Percentiles rank a stretch among this genome's conserved stretches.
These are phyloP conservation scores for Capillidium heterosporum DNA, from an alignment of 371 early-diverging fungal genomes.

Conservation along the genomic window DNA sequence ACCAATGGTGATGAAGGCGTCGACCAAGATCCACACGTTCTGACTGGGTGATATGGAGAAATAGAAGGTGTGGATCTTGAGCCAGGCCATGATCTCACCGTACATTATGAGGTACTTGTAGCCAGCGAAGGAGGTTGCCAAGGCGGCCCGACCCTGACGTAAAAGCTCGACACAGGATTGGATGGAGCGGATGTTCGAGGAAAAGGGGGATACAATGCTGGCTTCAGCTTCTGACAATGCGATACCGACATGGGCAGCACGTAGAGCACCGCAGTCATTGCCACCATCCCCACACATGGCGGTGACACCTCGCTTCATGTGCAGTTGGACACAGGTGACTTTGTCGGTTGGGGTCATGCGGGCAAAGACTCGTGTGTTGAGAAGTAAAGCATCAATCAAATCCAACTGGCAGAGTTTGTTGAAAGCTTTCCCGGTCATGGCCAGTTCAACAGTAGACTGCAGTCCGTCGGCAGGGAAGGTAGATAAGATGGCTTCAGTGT, in stretches of 20 bases:
- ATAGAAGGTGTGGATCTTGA: slow-evolving; percentile 38
- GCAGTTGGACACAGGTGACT: slow-evolving; percentile 43
- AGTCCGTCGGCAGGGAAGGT: slow-evolving; percentile 11
- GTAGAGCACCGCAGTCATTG: slow-evolving; percentile 88
- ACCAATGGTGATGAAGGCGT: slow-evolving; percentile 42
- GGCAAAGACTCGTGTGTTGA: slow-evolving; percentile 49
- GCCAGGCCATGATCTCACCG: slow-evolving; percentile 53
- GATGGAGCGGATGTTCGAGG: slow-evolving; percentile 42
- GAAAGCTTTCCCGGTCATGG: slow-evolving; percentile 57
- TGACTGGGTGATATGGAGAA: slow-evolving; percentile 29
- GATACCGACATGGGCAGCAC: slow-evolving; percentile 79
- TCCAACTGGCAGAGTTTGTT: slow-evolving; percentile 12
- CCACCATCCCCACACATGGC: slow-evolving; percentile 94
- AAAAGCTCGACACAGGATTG: slow-evolving; percentile 52
- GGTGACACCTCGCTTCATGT: slow-evolving; percentile 53
- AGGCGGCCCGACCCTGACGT: slow-evolving; percentile 49
- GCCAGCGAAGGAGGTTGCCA: slow-evolving; percentile 54
- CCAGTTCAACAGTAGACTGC: slow-evolving; percentile 27
- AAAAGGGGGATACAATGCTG: slow-evolving; percentile 76
- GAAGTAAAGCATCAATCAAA: slow-evolving; percentile 23
- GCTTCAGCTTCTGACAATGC: slow-evolving; percentile 80
- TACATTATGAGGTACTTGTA: slow-evolving; percentile 59
- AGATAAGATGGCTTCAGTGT: slow-evolving; percentile 17
- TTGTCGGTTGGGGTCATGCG: slow-evolving; percentile 63
- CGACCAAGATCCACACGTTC: slow-evolving; percentile 49